Conservation (phyloP, 805 yeast genomes). For the Pichia manshurica region DNA sequence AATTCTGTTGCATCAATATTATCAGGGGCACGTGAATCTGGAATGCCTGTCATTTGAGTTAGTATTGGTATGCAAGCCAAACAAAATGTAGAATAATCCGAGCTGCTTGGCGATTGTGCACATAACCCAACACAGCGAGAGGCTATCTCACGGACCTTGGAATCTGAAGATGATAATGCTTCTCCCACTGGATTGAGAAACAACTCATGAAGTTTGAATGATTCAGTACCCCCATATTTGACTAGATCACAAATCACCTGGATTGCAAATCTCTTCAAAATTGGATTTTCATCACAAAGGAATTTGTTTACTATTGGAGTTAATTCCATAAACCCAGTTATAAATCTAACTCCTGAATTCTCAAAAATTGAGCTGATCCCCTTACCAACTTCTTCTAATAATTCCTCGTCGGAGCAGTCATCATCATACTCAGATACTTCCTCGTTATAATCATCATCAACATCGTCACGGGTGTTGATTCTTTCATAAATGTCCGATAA, state of each 20-base stretch:
- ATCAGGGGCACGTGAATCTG: conserved; percentile 82
- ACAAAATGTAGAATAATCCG: conserved; percentile 53
- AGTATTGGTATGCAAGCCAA: conserved; percentile 69
- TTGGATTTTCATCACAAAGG: conserved; percentile 60
- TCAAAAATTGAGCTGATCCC: conserved; percentile 67
- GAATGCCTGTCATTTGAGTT: conserved; percentile 63
- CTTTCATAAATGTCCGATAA: conserved; percentile 65
- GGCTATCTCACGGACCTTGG: conserved; percentile 82
- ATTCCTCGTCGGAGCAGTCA: conserved; percentile 83
- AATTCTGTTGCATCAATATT: conserved; percentile 84
- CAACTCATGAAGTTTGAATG: conserved; percentile 57
- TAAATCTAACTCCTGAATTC: conserved; percentile 48
- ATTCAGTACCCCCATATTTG: conserved; percentile 69
- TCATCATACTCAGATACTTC: conserved; percentile 81
- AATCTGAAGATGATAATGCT: conserved; percentile 56
- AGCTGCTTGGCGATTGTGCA: conserved; percentile 69
- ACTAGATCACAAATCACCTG: conserved; percentile 75
- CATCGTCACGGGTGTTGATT: conserved; percentile 63
- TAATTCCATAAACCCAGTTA: conserved; percentile 58
- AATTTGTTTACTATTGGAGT: conserved; percentile 59
- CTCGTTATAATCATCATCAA: conserved; percentile 83
- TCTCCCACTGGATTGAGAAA: conserved; percentile 63
- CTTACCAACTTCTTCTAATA: conserved; percentile 79
- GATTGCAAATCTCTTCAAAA: conserved; percentile 69
- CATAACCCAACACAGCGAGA: conserved; percentile 79